phyloP scores from a whole-genome alignment of 495 filamentous ascomycete genomes.

The Xylaria cubensis region DNA sequence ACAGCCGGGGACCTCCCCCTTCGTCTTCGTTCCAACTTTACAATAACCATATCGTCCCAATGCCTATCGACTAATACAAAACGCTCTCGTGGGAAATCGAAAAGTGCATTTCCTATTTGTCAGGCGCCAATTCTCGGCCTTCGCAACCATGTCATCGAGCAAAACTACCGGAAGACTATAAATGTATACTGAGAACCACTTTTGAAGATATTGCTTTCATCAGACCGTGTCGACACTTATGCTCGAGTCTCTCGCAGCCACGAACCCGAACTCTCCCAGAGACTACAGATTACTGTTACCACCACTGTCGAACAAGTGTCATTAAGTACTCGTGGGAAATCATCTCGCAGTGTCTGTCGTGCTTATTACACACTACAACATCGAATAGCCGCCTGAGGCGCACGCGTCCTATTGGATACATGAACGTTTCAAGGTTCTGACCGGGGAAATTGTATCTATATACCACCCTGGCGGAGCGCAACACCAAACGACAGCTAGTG shows the following conservation, averaged over 20 bases:
- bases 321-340: not conserved
- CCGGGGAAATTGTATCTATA: not conserved
- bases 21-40: not conserved
- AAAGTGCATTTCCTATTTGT: not conserved
- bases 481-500: not conserved
- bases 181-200: not conserved
- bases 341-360: not conserved
- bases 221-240: not conserved
- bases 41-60: not conserved
- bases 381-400: not conserved
- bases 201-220: not conserved
- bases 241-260: not conserved
- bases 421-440: not conserved
- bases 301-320: not conserved
- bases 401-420: not conserved
- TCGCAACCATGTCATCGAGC: not conserved
- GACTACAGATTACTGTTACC: not conserved
- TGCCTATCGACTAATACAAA: not conserved
- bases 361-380: not conserved
- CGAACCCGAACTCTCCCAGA: not conserved
- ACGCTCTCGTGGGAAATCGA: not conserved
- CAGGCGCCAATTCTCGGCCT: not conserved
- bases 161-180: not conserved
- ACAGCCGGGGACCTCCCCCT: not conserved
- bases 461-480: not conserved